Evolutionary conservation across 345 rosid genomes (phyloP), one percentile per base, ranked within the genome.

Genomic region (Salix koriyanagi): DNA sequence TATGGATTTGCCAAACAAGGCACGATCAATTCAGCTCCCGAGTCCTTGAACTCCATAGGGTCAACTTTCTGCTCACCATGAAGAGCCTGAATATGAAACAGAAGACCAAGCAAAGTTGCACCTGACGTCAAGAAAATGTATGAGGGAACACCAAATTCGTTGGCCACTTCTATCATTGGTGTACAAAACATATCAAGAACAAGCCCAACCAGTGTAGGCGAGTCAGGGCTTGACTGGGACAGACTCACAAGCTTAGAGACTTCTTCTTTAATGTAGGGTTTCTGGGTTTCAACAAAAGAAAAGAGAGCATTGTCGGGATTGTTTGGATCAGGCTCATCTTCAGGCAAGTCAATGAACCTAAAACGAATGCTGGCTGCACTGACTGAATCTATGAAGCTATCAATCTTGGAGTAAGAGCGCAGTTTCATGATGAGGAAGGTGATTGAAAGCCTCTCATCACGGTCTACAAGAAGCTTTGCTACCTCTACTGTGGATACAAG

Each of bases 1-100:
- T 72, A 41, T 3, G 76, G 66, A 13, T 66, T 46, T 2, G 4
- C 28, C 19, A 78, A 72, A 39, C 76, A 50, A 5, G 83, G 80
- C 8, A 76, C 1, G 2, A 26, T 26, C 42, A 80, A 7, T 54
- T 66, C 67, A 4, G 19, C 30, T 8, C 71, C 75, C 19, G 80
- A 76, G 39, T 65, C n/a, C 70, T 13, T 76, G 15, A 72, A 66
- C 66, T 76, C 52, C 7, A 26, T 48, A 5, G 69, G 69, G 42
- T 70, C 67, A 13, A 75, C 39, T 34, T 30, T 4, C 12, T 34
- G 72, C 3, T 67, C 32, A 58, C 23, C 62, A n/a, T 58, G 62
- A 25, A 58, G 62, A n/a, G 13, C 62, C 62, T 23, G 62, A 1
- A 58, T 0, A 12, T 72, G 13, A n/a, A 58, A 3, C 0, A 3